Evolutionary conservation across 2,329 filamentous ascomycete genomes (phyloP), one percentile per base, ranked within the genome.

Genomic region (Lanzia echinophila): DNA sequence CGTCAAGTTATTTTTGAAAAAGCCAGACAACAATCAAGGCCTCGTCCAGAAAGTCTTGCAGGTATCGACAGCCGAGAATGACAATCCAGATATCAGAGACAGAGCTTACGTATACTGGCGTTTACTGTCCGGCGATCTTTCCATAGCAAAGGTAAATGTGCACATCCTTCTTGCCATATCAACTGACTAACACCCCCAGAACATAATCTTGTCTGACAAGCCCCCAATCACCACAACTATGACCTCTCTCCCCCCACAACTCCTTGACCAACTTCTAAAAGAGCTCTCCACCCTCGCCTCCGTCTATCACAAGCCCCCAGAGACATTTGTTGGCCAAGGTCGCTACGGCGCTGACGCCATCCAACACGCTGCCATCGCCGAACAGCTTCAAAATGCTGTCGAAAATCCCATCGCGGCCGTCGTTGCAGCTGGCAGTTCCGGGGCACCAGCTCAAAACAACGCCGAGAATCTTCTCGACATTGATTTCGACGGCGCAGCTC

Each of bases 21-120:
- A 96, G 72, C 94, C 94, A 2, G 87, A 94, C 65, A 90, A 88
- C 68, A 92, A 88, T 53, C 92, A 97, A 72, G 83, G 83, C 1
- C 77, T 99, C 2, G 92, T 99, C 1, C 91, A 96, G 67, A 96
- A 95, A 69, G 91, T 99, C 15, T 79, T 99, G 22, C 91, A 97
- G 71, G 81, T 86, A 36, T 92, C 94, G 31, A 99, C 94, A 7
- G 87, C 87, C 41, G 91, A 97, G 66, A 96, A 91, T 66, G 94
- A 99, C 70, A 99, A 99, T 68, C 92, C 94, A 0, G 94, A 99
- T 72, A 95, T 97, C 63, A 86, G 94, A 63, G 94, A 99, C 70
- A 83, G 94, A 71, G 94, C 94, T 53, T 99, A 97, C 68, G 90
- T 97, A 39, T 99, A 99, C 75, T 99, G 94, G 94, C 88, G 94